These are phyloP conservation scores for Amoeboaphelidium protococcarum DNA, from an alignment of 371 early-diverging fungal genomes.

Conservation along the genomic window DNA sequence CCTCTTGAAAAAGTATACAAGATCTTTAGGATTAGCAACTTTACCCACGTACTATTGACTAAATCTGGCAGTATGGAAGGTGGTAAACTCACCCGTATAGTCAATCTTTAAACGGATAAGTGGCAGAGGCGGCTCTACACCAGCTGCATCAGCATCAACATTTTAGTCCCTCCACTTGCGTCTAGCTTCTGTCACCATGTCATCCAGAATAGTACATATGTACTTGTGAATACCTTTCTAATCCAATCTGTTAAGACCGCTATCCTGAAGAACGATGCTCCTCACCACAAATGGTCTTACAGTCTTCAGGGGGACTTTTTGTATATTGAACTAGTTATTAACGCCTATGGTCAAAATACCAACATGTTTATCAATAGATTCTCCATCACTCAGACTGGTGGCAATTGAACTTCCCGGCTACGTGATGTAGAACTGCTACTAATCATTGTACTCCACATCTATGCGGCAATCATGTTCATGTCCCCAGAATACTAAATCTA, in stretches of 20 bases:
- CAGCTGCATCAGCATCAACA: conserved; percentile 5
- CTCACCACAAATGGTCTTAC: conserved; percentile 72
- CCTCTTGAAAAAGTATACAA: conserved; percentile 38
- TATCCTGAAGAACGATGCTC: conserved; percentile 27
- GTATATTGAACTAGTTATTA: conserved; percentile 24
- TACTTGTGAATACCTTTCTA: background rate
- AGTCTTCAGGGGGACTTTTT: conserved; percentile 41
- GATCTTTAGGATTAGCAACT: conserved; percentile 88
- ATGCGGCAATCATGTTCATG: conserved; percentile 95
- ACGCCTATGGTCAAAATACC: conserved; percentile 6
- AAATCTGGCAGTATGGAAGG: conserved; percentile 59
- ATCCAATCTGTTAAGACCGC: conserved; percentile 3
- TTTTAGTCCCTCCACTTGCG: conserved; percentile 24
- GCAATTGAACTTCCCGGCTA: conserved; percentile 96
- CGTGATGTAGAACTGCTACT: conserved; percentile 40
- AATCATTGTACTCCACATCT: conserved; percentile 33
- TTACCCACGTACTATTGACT: conserved; percentile 46
- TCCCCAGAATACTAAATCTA: conserved; percentile 89
- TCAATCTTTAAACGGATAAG: conserved; percentile 56
- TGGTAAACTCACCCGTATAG: conserved; percentile 46
- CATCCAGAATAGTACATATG: conserved; percentile 12
- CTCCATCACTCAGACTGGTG: conserved; percentile 76
- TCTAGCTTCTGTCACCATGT: conserved; percentile 32
- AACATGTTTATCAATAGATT: conserved; percentile 49
- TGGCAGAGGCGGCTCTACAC: conserved; percentile 25